Evolutionary conservation across 2,329 filamentous ascomycete species (phyloP), one percentile per base, ranked within the genome.

Genomic region (Fusarium anthophilum): DNA sequence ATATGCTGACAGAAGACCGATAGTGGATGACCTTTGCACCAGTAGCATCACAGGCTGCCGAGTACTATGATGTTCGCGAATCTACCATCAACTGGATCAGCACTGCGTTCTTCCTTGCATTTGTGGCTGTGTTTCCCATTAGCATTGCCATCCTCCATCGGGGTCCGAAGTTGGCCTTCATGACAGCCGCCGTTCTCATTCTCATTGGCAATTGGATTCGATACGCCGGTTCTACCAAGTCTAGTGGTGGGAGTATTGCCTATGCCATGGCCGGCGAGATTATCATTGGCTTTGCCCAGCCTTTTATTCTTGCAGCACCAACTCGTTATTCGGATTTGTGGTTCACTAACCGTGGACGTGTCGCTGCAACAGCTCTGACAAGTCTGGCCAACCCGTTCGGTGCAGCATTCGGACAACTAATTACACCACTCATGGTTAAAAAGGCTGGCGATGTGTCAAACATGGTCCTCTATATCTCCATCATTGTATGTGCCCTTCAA

Each of bases 281-380:
- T 80, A 82, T 99, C 69, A 94, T 93, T 59, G 96, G 96, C 2
- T 87, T 98, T 44, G 91, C 94, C 2, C 96, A 99, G 80, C 95
- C 96, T 0, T 98, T 98, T 81, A 94, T 97, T 18, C 89, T 98
- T 15, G 91, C 93, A 12, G 94, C 96, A 1, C 96, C 96, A 2
- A 96, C 96, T 1, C 88, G 94, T 70, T 99, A 97, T 83, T 96
- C 94, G 62, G 95, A 98, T 80, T 86, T 98, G 68, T 98, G 96
- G 96, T 98, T 98, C 83, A 95, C 94, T 4, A 91, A 93, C 77
- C 85, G 87, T 17, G 96, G 95, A 13, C 90, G 96, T 62, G 93
- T 98, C 18, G 92, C 93, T 61, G 96, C 96, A 24, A 98, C 96
- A 2, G 96, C 96, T 2, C 79, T 98, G 41, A 92, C 92, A 28